Evolutionary conservation across 805 yeast genomes (phyloP), one percentile per base, ranked within the genome.

Genomic region (Myxozyma neotropica): DNA sequence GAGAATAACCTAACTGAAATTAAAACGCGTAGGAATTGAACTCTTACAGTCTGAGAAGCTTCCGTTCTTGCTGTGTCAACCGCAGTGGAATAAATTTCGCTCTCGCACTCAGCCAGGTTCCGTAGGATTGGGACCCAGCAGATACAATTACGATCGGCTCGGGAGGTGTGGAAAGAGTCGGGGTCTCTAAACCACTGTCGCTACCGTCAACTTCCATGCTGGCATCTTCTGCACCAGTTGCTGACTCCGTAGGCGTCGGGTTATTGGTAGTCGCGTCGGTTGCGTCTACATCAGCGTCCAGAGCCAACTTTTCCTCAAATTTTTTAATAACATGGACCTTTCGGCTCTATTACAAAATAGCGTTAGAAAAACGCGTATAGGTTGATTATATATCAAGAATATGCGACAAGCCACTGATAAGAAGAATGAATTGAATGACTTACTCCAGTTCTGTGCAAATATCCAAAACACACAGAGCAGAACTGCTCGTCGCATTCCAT

Each of bases 401-500:
- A n/a, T n/a, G n/a, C n/a, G n/a, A n/a, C n/a, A n/a, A n/a, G n/a
- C n/a, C n/a, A n/a, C n/a, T n/a, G n/a, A 17, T 17, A 31, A 13
- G 38, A 19, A 19, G 43, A 23, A 10, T n/a, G n/a, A n/a, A n/a
- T n/a, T n/a, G n/a, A n/a, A n/a, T n/a, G 2, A 48, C 69, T 19
- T 53, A 59, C 67, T 17, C 94, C 94, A 31, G 88, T 86, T 56
- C 85, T 78, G 68, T 87, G 94, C 23, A 86, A 77, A 74, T 85
- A 80, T 46, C 78, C 83, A 68, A 81, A 87, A 69, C 93, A 88
- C 2, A 86, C 88, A 31, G 79, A 77, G 72, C 94, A 87, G 67
- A 85, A 87, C 15, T 77, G 77, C 67, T 87, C 93, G 42, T 80
- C 82, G 73, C 94, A 87, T 57, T 78, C 78, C 33, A 73, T 69